Evolutionary conservation across 148 eudicot species (phyloP).

Genomic region (Tetragonia tetragonoides): DNA sequence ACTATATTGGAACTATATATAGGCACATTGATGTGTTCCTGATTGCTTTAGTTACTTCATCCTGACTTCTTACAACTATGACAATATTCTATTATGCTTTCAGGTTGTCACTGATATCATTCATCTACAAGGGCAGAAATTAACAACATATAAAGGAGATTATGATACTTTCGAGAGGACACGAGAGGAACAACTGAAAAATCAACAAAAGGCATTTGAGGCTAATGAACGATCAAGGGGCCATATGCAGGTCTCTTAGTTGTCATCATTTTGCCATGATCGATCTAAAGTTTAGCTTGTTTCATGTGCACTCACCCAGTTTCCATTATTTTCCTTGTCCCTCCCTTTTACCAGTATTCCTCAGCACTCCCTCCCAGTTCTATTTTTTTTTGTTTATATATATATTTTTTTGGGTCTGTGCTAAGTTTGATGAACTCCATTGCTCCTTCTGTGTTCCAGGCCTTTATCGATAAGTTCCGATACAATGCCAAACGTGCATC

Average conservation of each 20-base stretch:
- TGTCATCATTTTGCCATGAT: conserved; percentile 9
- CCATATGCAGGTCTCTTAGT: conserved; percentile 83
- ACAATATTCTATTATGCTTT: conserved; percentile 24
- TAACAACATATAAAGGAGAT: conserved; percentile 74
- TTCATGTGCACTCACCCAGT: not conserved
- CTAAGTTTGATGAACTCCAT: conserved; percentile 11
- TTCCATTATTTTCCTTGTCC: not conserved
- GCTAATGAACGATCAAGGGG: conserved; percentile 85
- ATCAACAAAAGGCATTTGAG: conserved; percentile 92
- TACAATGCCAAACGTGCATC: conserved; percentile 99
- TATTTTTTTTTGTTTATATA: not conserved
- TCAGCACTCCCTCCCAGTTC: not conserved
- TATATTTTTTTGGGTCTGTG: conserved; percentile 6
- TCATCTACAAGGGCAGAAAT: conserved; percentile 79
- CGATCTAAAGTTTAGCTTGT: conserved; percentile 9
- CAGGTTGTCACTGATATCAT: conserved; percentile 99
- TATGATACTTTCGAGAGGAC: conserved; percentile 97
- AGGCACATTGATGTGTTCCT: not conserved
- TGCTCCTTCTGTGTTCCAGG: conserved; percentile 47
- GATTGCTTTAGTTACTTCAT: conserved; percentile 8
- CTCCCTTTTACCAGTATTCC: not conserved
- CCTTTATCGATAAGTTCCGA: conserved; percentile 91
- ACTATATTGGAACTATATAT: not conserved
- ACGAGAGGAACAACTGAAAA: conserved; percentile 81
- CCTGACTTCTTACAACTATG: not conserved